phyloP scores from a whole-genome alignment of 306 rosid genomes.

The Vigna mungo region DNA sequence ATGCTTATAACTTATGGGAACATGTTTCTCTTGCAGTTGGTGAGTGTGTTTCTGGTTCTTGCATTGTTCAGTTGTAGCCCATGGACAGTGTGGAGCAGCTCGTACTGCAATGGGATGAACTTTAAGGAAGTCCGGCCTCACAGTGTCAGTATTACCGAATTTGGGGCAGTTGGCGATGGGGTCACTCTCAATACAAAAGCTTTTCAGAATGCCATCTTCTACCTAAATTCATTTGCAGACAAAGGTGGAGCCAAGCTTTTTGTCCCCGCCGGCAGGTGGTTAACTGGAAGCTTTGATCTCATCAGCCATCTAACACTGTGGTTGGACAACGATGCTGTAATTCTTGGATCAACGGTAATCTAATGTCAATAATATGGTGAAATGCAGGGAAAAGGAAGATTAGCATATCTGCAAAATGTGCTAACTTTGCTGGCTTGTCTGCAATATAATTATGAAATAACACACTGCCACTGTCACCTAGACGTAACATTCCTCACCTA shows the following conservation, averaged over 20 bases:
- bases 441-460: constrained; percentile 23
- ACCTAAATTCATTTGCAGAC: constrained; percentile 73
- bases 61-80: constrained; percentile 57
- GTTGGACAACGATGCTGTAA: constrained; percentile 70
- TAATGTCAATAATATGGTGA: constrained; percentile 15
- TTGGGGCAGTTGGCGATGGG: constrained; percentile 86
- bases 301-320: constrained; percentile 76
- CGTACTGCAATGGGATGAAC: constrained; percentile 55
- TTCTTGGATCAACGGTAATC: constrained; percentile 73
- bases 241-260: constrained; percentile 87
- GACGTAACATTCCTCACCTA: constrained; percentile 2
- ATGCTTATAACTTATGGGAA: constrained; percentile 26
- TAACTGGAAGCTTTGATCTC: constrained; percentile 86
- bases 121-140: constrained; percentile 64
- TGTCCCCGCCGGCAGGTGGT: constrained; percentile 82
- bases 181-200: constrained; percentile 78
- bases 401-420: constrained; percentile 13
- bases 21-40: constrained; percentile 54
- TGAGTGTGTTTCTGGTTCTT: constrained; percentile 66
- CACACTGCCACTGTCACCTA: constrained; percentile 19
- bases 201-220: constrained; percentile 80
- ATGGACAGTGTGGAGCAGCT: constrained; percentile 67
- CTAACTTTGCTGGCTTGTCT: constrained; percentile 25
- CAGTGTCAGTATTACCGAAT: constrained; percentile 73
- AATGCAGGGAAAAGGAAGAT: constrained; percentile 10